Evolutionary conservation across 352 stramenopile genomes (phyloP).

Genomic region (Phytopythium cucurbitacearum): DNA sequence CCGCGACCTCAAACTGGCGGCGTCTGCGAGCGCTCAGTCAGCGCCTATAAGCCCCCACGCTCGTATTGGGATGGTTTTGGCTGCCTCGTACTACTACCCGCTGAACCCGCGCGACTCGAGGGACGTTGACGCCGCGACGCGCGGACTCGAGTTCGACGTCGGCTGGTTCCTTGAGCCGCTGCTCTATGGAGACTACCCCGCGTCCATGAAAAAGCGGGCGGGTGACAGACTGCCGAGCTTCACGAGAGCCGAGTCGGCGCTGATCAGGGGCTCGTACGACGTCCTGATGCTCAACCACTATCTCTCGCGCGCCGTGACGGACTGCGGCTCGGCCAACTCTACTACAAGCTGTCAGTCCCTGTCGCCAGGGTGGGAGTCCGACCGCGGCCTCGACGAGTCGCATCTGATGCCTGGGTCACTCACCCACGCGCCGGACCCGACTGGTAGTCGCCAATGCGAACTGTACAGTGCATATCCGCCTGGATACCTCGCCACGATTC

Average conservation of each 20-base stretch:
- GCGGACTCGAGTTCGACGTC: constrained; percentile 68
- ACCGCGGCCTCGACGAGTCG: constrained; percentile 38
- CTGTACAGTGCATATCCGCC: constrained; percentile 23
- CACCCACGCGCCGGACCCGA: background rate
- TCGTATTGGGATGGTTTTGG: constrained; percentile 79
- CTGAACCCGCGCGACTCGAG: constrained; percentile 34
- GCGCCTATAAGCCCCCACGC: constrained; percentile 13
- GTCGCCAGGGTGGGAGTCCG: constrained; percentile 23
- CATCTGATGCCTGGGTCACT: constrained; percentile 51
- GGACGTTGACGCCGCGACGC: constrained; percentile 34
- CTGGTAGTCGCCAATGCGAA: background rate
- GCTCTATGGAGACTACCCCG: constrained; percentile 77
- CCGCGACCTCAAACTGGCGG: constrained; percentile 16
- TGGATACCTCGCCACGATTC: constrained; percentile 32
- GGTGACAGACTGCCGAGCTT: constrained; percentile 73
- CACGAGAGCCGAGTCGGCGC: constrained; percentile 47
- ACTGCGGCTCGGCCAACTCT: constrained; percentile 9
- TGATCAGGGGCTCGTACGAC: constrained; percentile 28
- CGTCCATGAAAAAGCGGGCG: constrained; percentile 64
- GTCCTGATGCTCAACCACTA: constrained; percentile 92
- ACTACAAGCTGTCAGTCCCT: constrained; percentile 23
- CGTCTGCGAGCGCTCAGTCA: background rate
- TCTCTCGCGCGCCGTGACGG: constrained; percentile 17
- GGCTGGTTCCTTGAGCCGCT: constrained; percentile 85
- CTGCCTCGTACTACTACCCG: constrained; percentile 48